phyloP scores from a whole-genome alignment of 2,329 filamentous ascomycete genomes.

The Berkeleyomyces rouxiae region DNA sequence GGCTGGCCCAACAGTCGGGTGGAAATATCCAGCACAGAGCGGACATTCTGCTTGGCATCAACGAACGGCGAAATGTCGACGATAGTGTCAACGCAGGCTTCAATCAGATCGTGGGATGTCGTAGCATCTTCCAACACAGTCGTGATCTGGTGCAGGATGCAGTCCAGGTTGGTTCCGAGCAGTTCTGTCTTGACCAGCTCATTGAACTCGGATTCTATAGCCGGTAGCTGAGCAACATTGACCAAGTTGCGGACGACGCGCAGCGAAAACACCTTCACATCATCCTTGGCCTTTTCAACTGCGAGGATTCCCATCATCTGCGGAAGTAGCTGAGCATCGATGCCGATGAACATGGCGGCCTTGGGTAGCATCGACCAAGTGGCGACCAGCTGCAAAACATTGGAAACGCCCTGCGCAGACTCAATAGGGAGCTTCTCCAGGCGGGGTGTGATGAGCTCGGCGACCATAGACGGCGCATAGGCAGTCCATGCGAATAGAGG shows the following conservation, averaged over 20 bases:
- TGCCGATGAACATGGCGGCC: conserved; percentile 49
- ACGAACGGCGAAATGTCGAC: conserved; percentile 60
- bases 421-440: conserved; percentile 66
- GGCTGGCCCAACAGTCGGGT: conserved; percentile 73
- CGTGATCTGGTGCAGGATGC: conserved; percentile 51
- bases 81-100: conserved; percentile 62
- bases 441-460: conserved; percentile 60
- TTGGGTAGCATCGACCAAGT: conserved; percentile 58
- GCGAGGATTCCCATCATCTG: conserved; percentile 58
- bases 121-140: conserved; percentile 43
- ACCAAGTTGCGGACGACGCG: conserved; percentile 57
- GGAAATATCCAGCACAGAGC: conserved; percentile 63
- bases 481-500: conserved; percentile 52
- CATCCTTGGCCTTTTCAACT: conserved; percentile 60
- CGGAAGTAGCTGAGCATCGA: conserved; percentile 46
- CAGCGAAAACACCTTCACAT: conserved; percentile 71
- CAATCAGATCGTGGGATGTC: conserved; percentile 56
- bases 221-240: conserved; percentile 38
- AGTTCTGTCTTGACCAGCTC: conserved; percentile 39
- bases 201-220: conserved; percentile 38
- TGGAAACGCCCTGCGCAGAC: conserved; percentile 78
- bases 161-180: conserved; percentile 38
- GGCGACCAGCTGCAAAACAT: conserved; percentile 60
- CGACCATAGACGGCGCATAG: conserved; percentile 54
- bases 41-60: conserved; percentile 48